Percentiles rank a stretch among this genome's conserved stretches.
phyloP scores from a whole-genome alignment of 768 basidiomycete species.

The Termitomyces sp. region DNA sequence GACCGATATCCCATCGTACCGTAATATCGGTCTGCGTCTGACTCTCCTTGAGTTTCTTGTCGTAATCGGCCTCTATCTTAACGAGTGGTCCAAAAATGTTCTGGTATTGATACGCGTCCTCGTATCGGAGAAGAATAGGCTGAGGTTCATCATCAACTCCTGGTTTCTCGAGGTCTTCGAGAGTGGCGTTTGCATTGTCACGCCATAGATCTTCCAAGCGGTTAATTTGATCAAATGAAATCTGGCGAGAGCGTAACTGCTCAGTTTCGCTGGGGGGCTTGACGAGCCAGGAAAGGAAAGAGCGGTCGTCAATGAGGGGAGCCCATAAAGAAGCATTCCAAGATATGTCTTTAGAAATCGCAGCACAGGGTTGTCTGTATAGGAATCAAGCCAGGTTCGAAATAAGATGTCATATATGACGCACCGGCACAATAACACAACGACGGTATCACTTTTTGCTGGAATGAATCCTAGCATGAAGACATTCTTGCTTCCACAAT shows the following conservation, averaged over 20 bases:
- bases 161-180: slow-evolving; percentile 96
- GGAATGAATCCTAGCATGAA: slow-evolving; percentile 99
- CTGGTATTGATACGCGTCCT: slow-evolving; percentile 99
- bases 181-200: slow-evolving; percentile 89
- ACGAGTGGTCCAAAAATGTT: slow-evolving; percentile 99
- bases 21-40: slow-evolving; percentile 98
- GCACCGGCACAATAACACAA: slow-evolving; percentile 93
- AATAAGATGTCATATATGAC: slow-evolving; percentile 24
- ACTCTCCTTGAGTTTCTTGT: slow-evolving; percentile 95
- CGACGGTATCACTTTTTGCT: slow-evolving; percentile 98
- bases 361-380: slow-evolving; percentile 92
- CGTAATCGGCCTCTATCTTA: slow-evolving; percentile 99
- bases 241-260: slow-evolving; percentile 93
- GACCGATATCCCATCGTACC: slow-evolving; percentile 94
- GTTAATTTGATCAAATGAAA: slow-evolving; percentile 96
- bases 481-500: slow-evolving; percentile 98
- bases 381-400: background rate
- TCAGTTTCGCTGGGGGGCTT: slow-evolving; percentile 96
- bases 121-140: slow-evolving; percentile 84
- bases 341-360: slow-evolving; percentile 95
- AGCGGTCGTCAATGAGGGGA: slow-evolving; percentile 96
- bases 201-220: slow-evolving; percentile 97
- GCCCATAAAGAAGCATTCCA: slow-evolving; percentile 99
- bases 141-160: slow-evolving; percentile 98
- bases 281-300: slow-evolving; percentile 98